Evolutionary conservation across 495 filamentous ascomycete species (phyloP).

Genomic region (Tuber calosporum): DNA sequence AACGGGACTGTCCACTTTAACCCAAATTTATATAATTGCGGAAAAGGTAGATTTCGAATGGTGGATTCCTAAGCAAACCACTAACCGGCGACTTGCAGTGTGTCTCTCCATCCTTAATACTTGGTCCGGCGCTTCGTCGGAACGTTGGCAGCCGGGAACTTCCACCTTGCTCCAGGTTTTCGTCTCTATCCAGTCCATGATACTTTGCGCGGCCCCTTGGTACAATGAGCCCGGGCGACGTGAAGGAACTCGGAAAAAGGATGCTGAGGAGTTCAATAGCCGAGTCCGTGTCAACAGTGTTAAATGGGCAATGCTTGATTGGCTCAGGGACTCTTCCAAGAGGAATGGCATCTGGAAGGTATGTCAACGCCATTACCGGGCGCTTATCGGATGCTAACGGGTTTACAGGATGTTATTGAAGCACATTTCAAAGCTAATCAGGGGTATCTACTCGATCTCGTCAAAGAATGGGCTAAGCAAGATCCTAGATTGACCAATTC

Average conservation of each 20-base stretch:
- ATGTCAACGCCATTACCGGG: background rate
- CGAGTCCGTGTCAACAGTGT: conserved; percentile 45
- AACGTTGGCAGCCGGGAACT: conserved; percentile 49
- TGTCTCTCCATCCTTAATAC: conserved; percentile 57
- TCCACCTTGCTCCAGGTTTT: conserved; percentile 56
- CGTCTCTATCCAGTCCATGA: conserved; percentile 58
- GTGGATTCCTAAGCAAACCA: background rate
- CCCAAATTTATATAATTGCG: conserved; percentile 54
- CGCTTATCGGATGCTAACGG: conserved; percentile 3
- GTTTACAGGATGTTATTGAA: conserved; percentile 19
- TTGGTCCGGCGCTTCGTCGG: conserved; percentile 48
- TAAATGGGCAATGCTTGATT: conserved; percentile 47
- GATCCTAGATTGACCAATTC: conserved; percentile 17
- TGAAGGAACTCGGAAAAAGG: conserved; percentile 18
- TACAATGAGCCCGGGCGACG: conserved; percentile 55
- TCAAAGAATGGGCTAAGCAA: conserved; percentile 27
- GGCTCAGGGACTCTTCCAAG: conserved; percentile 43
- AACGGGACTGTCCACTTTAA: conserved; percentile 49
- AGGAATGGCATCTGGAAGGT: conserved; percentile 29
- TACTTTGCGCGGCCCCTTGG: conserved; percentile 53
- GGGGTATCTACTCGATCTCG: conserved; percentile 20
- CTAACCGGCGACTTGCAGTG: conserved; percentile 38
- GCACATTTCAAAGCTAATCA: conserved; percentile 23
- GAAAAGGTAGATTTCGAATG: conserved; percentile 43
- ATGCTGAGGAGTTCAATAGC: conserved; percentile 43